Percentiles rank a stretch among this genome's conserved stretches.
Evolutionary conservation across 2,329 filamentous ascomycete genomes (phyloP).

Genomic region (Paecilomyces sp.): DNA sequence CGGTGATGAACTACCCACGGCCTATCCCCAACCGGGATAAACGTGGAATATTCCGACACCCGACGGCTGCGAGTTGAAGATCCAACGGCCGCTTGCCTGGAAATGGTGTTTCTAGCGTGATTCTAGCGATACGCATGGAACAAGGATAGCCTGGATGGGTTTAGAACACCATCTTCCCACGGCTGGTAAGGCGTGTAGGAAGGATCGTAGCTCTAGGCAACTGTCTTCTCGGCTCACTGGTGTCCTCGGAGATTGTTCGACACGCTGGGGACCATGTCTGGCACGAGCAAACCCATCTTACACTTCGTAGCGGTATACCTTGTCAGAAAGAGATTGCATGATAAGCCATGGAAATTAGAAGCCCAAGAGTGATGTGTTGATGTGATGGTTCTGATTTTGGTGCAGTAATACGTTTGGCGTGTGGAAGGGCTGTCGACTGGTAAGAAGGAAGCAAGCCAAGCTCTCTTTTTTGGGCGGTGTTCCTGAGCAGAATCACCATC

Average conservation of each 20-base stretch:
- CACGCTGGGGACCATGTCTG: neutral
- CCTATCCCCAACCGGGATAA: neutral
- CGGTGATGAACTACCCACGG: neutral
- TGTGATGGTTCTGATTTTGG: neutral
- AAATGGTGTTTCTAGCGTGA: conserved; percentile 13
- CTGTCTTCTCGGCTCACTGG: neutral
- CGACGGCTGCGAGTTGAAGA: neutral
- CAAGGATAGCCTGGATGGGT: neutral
- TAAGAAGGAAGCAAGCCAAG: neutral
- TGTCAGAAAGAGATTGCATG: neutral
- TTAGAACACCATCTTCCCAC: neutral
- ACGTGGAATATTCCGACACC: neutral
- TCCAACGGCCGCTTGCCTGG: neutral
- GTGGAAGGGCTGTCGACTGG: neutral
- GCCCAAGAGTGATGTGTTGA: neutral
- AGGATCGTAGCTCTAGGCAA: neutral
- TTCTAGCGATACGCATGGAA: conserved; percentile 16
- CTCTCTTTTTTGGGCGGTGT: neutral
- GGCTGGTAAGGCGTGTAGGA: neutral
- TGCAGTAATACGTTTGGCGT: neutral
- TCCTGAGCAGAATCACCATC: neutral
- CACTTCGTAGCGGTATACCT: neutral
- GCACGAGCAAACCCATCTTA: neutral
- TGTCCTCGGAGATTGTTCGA: neutral
- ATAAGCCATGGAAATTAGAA: neutral